Evolutionary conservation across 345 rosid species (phyloP), one percentile per base, ranked within the genome.

Genomic region (Eucalyptus shirleyi): DNA sequence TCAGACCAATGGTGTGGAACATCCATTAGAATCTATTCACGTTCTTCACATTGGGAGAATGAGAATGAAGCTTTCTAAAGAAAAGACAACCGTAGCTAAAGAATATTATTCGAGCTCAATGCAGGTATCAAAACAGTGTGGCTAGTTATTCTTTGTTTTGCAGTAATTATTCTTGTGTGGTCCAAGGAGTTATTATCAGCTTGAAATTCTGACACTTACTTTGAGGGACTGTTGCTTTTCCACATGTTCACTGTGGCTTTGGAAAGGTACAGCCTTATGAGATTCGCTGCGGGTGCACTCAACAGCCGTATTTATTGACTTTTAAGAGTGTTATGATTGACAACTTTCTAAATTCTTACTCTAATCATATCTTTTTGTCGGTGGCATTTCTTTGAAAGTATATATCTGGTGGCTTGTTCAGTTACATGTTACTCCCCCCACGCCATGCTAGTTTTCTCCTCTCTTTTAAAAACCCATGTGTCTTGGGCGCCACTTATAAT

Each of bases 61-160:
- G 99, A 97, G 99, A 91, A 95, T 98, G 91, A 98, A 98, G 91
- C 98, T 98, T 89, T 91, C 97, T 87, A 96, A 95, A 89, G 99
- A 97, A 87, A 95, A 94, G 91, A 91, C 93, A 6, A 93, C 96
- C 86, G 90, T 94, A 67, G 94, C 97, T 65, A 98, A 98, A 93
- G 99, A 97, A 91, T 98, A 96, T 85, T 97, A 98, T 93, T 98
- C 99, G 85, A 86, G 93, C 80, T 92, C 93, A 49, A 98, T 98
- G 99, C 98, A 95, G 97, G 99, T 97, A 94, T n/a, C 45, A 56
- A 30, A 30, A 85, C 28, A n/a, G 51, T 21, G 40, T 50, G 56
- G 85, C 53, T 62, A 45, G 28, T 47, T 44, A 24, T 88, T 28
- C 59, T 50, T n/a, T 87, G 77, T 12, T 19, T 56, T 45, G 50